phyloP scores from a whole-genome alignment of 441 rosid species.

The Jatropha podagrica region DNA sequence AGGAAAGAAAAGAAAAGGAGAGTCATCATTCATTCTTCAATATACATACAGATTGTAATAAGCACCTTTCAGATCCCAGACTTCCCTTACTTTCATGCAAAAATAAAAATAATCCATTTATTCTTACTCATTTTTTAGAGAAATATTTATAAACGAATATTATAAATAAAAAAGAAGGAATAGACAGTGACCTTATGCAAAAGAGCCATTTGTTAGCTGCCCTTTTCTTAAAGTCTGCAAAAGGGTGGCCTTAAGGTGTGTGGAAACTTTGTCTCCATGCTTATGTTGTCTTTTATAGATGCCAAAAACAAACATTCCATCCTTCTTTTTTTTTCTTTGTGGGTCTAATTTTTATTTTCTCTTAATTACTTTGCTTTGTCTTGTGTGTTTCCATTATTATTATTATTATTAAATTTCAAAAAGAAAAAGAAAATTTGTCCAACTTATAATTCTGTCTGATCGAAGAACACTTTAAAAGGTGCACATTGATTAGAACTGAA shows the following conservation, averaged over 20 bases:
- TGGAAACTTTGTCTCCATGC: conserved; percentile 54
- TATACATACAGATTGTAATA: conserved; percentile 21
- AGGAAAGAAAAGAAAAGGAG: not conserved
- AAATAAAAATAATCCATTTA: conserved; percentile 5
- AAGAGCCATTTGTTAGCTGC: conserved; percentile 34
- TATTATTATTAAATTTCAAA: conserved; percentile 13
- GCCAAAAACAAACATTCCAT: conserved; percentile 27
- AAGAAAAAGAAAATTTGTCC: not conserved
- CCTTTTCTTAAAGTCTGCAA: conserved; percentile 51
- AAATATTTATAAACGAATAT: not conserved
- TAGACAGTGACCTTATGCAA: conserved; percentile 28
- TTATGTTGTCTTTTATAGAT: conserved; percentile 38
- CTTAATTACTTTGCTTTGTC: not conserved
- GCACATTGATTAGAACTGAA: conserved; percentile 8
- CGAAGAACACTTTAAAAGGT: conserved; percentile 19
- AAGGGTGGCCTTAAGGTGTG: conserved; percentile 33
- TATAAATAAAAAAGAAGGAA: conserved; percentile 11
- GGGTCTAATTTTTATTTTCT: conserved; percentile 19
- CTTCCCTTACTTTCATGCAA: conserved; percentile 61
- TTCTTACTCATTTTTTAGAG: not conserved
- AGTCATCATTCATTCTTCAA: conserved; percentile 16
- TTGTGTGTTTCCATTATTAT: not conserved
- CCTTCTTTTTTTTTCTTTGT: conserved; percentile 19
- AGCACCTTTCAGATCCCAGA: conserved; percentile 35
- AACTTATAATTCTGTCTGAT: conserved; percentile 11